Conservation (phyloP, 2,329 filamentous ascomycete genomes). For the Sordariomycetes sp. region DNA sequence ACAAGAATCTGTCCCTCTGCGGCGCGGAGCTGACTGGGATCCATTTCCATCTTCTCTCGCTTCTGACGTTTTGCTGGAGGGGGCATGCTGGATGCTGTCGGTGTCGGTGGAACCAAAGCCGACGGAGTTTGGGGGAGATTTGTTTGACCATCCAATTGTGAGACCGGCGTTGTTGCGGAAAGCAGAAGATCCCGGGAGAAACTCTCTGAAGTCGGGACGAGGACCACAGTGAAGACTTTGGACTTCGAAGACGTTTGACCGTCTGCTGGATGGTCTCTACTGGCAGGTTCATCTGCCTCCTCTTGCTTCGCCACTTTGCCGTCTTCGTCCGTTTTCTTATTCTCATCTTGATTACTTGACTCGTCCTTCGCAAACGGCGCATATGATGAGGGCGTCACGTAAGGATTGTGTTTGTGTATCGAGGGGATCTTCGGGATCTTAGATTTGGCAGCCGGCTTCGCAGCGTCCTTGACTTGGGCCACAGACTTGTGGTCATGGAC, state of each 20-base stretch:
- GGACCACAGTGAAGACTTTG: constrained; percentile 66
- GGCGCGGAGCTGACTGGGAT: constrained; percentile 61
- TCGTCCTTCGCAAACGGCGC: constrained; percentile 61
- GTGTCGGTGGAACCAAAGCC: constrained; percentile 49
- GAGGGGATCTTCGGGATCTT: constrained; percentile 65
- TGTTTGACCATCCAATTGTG: constrained; percentile 6
- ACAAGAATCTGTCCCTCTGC: constrained; percentile 71
- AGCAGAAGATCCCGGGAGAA: constrained; percentile 67
- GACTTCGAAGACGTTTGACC: constrained; percentile 37
- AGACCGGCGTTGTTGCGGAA: constrained; percentile 58
- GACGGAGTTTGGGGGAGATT: constrained; percentile 62
- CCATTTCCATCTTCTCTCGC: constrained; percentile 64
- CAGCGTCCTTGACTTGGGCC: constrained; percentile 46
- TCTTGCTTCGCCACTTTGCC: constrained; percentile 26
- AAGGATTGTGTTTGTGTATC: constrained; percentile 86
- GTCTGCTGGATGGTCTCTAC: too few species aligned
- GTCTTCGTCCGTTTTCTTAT: constrained; percentile 8
- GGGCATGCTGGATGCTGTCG: constrained; percentile 48
- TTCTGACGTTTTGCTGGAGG: constrained; percentile 61
- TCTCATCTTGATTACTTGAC: constrained; percentile 11
- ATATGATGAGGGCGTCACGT: constrained; percentile 81
- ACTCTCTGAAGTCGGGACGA: constrained; percentile 74
- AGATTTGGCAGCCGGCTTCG: constrained; percentile 34
- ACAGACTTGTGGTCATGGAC: constrained; percentile 78
- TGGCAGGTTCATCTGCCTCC: constrained; percentile 14